phyloP scores from a whole-genome alignment of 441 rosid genomes.

The Dalechampia spathulata region DNA sequence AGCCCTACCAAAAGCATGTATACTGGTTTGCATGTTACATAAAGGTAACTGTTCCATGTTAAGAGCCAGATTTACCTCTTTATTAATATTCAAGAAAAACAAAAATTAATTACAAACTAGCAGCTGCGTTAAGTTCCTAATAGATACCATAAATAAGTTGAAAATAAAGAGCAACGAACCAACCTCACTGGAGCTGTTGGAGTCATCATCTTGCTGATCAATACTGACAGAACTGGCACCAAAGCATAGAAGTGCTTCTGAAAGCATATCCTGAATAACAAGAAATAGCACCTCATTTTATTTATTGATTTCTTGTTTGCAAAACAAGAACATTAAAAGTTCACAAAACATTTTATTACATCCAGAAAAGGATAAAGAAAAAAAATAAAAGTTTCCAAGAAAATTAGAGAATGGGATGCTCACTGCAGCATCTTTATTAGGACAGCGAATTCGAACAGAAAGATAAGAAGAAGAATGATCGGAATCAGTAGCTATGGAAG shows the following conservation, averaged over 20 bases:
- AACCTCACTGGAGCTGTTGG: conserved; percentile 49
- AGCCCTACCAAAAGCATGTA: not conserved
- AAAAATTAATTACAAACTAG: too few relatives aligned
- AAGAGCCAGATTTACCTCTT: too few relatives aligned
- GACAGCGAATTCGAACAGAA: conserved; percentile 69
- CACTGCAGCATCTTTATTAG: conserved; percentile 41
- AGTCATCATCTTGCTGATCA: conserved; percentile 36
- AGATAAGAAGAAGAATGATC: conserved; percentile 39
- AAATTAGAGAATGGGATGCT: conserved; percentile 14
- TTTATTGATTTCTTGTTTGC: too few relatives aligned
- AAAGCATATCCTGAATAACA: conserved; percentile 50
- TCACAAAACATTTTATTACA: not conserved
- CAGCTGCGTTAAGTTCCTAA: too few relatives aligned
- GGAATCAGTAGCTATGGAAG: conserved; percentile 8
- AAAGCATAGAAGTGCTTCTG: conserved; percentile 75
- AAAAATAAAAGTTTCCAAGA: not conserved
- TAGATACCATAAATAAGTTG: too few relatives aligned
- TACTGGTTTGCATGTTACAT: not conserved
- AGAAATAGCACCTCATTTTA: too few relatives aligned
- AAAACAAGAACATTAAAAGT: too few relatives aligned
- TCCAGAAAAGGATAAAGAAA: not conserved
- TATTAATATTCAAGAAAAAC: too few relatives aligned
- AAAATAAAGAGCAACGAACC: not conserved
- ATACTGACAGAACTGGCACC: conserved; percentile 71
- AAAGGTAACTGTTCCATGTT: not conserved